Base-by-base conservation (phyloP, 2,329 filamentous ascomycete genomes). In the Alternaria panax region DNA sequence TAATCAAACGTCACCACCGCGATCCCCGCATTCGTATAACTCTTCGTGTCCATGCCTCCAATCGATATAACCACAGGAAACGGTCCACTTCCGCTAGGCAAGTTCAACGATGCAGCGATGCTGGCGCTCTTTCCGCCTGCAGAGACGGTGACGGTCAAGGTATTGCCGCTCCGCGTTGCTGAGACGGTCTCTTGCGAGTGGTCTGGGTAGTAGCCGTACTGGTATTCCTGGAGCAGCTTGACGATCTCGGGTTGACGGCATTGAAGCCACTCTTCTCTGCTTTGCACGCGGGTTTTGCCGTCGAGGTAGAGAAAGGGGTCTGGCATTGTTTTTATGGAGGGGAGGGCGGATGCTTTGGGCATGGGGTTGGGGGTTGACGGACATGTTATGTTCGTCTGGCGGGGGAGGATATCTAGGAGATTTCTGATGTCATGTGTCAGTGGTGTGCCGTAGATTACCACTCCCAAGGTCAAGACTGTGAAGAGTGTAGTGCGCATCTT, bases 241-340 rank as follows among this genome's bases (percentile, higher is more conserved):
- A 84, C n/a, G 52, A 85, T 82, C 72, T 84, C 82, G 0, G 82
- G 83, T 65, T 81, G 81, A 4, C 82, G 80, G 67, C 82, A 85
- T 43, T 74, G 68, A 63, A 80, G 81, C 82, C 82, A 84, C 62
- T 84, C 81, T 38, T 83, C 81, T 40, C 73, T 76, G 22, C 80
- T 80, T 62, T 78, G 67, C 40, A 84, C 76, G 16, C 81, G 76
- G 54, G 79, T 79, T 56, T 78, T 74, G 25, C 77, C 81, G 58
- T 80, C 79, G 40, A 79, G 68, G 75, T 81, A 71, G 70, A 82
- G 73, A 68, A 82, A 82, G 0, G 81, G 81, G 62, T 83, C 81
- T 0, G 82, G 82, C 50, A 83, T 69, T 7, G 70, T 73, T 34
- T 73, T 68, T 5, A 70, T 24, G 4, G 68, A 51, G 3, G 71